Evolutionary conservation across 768 basidiomycete genomes (phyloP), one percentile per base, ranked within the genome.

Genomic region (Lentinula sp.): DNA sequence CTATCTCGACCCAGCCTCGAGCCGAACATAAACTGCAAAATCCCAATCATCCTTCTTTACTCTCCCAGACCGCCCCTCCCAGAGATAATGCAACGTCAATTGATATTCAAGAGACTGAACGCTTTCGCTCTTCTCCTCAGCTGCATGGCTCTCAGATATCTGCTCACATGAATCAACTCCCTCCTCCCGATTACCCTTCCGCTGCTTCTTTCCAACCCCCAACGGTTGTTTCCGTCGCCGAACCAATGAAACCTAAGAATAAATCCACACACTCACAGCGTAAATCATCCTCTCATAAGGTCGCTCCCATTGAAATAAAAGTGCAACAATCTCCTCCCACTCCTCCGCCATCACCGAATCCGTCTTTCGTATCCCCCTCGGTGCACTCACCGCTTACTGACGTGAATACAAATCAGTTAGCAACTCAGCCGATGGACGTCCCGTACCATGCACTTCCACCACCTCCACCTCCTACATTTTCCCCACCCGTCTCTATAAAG

Each of bases 401-500:
- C 12, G 18, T 13, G 36, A 8, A 1, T 28, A 28, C 3, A 28
- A 28, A 28, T 28, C 36, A 16, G 35, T 41, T 49, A 37, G 1
- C 28, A 16, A 62, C 46, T 23, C 37, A 52, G 20, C 61, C 61
- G 10, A 33, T 62, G 3, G 46, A 43, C 16, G 56, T 62, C 33
- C 46, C 56, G n/a, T 23, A 50, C 18, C 60, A 41, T 9, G 8
- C 60, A 6, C 18, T 37, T 6, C 13, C 55, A n/a, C n/a, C 45
- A 42, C 39, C 42, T 36, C 49, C 39, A 28, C 58, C 58, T 28
- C 37, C 9, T 9, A 20, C 35, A 20, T 67, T 18, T 41, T 36
- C 45, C 33, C 80, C 79, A 16, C 82, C 83, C 2, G 86, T 97
- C 65, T 86, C 83, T 18, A 83, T 97, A 69, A 96, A 97, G 80